A percentile compares a stretch with the other conserved stretches of the same genome.
These are phyloP conservation scores for Hibiscus mutabilis DNA, from an alignment of 345 rosid genomes.

Conservation along the genomic window DNA sequence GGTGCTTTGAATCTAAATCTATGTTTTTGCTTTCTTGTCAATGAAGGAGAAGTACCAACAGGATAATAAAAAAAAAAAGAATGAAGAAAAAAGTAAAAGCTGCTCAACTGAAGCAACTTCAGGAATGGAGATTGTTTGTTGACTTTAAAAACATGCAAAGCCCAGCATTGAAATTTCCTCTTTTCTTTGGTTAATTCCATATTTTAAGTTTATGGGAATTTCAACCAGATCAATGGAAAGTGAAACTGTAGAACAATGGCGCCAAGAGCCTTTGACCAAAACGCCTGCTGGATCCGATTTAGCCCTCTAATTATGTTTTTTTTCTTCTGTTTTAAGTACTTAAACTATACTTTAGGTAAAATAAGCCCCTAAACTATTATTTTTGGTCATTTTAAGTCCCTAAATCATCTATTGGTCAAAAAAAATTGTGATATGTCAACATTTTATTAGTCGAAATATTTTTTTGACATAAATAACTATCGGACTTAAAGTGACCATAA, in stretches of 20 bases:
- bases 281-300: conserved; percentile 5
- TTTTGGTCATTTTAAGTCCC: too few species aligned
- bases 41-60: conserved; percentile 13
- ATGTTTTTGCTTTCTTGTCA: conserved; percentile 6
- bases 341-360: too few species aligned
- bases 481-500: too few species aligned
- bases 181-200: neutral
- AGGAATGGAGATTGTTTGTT: neutral
- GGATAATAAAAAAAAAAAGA: neutral
- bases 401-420: too few species aligned
- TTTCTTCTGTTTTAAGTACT: too few species aligned
- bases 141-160: neutral
- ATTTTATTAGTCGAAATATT: too few species aligned
- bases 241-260: neutral
- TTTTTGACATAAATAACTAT: too few species aligned
- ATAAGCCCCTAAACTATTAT: too few species aligned
- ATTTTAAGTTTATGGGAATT: neutral
- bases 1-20: neutral
- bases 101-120: conserved; percentile 17
- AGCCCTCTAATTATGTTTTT: too few species aligned
- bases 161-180: neutral
- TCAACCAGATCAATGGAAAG: neutral
- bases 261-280: conserved; percentile 4
- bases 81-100: conserved; percentile 3
- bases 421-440: too few species aligned